Conservation (phyloP, 768 basidiomycete genomes). For the Russula virescens region DNA sequence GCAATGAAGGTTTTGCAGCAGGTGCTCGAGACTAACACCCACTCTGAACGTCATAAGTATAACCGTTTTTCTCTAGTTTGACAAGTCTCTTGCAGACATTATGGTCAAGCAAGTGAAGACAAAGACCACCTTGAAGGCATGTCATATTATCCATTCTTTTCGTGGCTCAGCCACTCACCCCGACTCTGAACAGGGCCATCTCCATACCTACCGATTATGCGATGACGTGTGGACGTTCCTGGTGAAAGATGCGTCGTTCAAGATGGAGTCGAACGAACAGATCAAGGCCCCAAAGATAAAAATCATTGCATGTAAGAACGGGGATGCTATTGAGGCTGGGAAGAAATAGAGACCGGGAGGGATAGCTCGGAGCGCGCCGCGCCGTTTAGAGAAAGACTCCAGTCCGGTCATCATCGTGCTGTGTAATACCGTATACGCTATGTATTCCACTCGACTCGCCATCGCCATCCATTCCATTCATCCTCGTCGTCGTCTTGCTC, state of each 20-base stretch:
- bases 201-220: constrained; percentile 87
- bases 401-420: background rate
- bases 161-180: background rate
- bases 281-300: constrained; percentile 75
- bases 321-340: constrained; percentile 75
- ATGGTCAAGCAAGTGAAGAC: constrained; percentile 92
- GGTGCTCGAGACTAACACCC: constrained; percentile 42
- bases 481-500: background rate
- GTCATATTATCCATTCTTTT: constrained; percentile 18
- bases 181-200: constrained; percentile 52
- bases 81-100: constrained; percentile 90
- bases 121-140: constrained; percentile 88
- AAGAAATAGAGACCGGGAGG: constrained; percentile 53
- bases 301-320: constrained; percentile 98
- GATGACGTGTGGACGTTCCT: constrained; percentile 99
- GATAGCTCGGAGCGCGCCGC: background rate
- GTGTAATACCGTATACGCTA: constrained; percentile 20
- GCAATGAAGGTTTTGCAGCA: constrained; percentile 99
- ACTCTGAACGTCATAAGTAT: background rate
- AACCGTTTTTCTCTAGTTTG: constrained; percentile 55
- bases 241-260: constrained; percentile 87
- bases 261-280: constrained; percentile 88
- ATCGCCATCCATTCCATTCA: background rate
- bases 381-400: constrained; percentile 1
- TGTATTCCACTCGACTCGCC: background rate